These are phyloP conservation scores for Zangia roseola DNA, from an alignment of 768 basidiomycete genomes.

Conservation along the genomic window DNA sequence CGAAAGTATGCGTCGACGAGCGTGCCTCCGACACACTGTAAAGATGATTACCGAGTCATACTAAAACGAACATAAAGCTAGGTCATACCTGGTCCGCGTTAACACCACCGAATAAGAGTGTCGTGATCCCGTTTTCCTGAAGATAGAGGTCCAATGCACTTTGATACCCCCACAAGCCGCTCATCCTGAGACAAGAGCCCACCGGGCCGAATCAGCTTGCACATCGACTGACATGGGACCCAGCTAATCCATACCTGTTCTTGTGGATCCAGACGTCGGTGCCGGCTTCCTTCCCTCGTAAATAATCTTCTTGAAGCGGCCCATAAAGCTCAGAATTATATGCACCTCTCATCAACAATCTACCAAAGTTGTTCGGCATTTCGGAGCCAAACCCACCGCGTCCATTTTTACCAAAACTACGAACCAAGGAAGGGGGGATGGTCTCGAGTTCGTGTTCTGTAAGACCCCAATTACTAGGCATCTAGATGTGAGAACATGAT, in stretches of 20 bases:
- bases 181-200: constrained; percentile 43
- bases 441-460: constrained; percentile 61
- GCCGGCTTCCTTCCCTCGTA: constrained; percentile 49
- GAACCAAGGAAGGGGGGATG: constrained; percentile 58
- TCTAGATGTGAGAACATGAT: not conserved
- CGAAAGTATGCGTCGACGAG: constrained; percentile 61
- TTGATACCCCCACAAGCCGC: constrained; percentile 65
- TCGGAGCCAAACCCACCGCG: constrained; percentile 53
- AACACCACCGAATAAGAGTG: constrained; percentile 62
- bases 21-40: constrained; percentile 63
- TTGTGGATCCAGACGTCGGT: constrained; percentile 75
- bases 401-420: constrained; percentile 50
- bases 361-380: constrained; percentile 53
- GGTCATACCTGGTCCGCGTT: constrained; percentile 59
- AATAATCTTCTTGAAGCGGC: constrained; percentile 54
- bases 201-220: not conserved
- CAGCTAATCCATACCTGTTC: constrained; percentile 44
- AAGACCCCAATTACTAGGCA: constrained; percentile 66
- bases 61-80: not conserved
- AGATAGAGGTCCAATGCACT: constrained; percentile 62
- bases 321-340: constrained; percentile 63
- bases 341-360: constrained; percentile 55
- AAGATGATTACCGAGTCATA: not conserved
- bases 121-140: constrained; percentile 59
- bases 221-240: not conserved